phyloP scores from a whole-genome alignment of 176 grass and related monocot genomes.

The Elaeis guineensis region DNA sequence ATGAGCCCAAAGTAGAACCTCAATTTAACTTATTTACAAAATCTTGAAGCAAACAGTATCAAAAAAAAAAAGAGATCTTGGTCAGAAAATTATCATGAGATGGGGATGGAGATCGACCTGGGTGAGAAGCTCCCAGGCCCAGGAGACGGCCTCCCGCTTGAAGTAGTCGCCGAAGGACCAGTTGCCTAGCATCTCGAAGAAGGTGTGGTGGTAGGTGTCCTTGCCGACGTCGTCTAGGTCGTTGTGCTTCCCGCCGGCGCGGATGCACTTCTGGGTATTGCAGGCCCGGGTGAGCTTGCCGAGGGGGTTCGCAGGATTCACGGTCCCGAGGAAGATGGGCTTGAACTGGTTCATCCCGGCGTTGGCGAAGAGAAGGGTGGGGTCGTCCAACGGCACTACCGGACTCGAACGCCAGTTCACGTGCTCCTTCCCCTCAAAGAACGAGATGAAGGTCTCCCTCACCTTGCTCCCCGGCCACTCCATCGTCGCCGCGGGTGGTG shows the following conservation, averaged over 20 bases:
- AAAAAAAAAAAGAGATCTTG: not conserved
- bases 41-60: not conserved
- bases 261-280: slow-evolving; percentile 95
- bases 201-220: slow-evolving; percentile 97
- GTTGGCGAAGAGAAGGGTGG: slow-evolving; percentile 97
- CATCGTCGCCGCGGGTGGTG: not conserved
- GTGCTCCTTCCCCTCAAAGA: slow-evolving; percentile 57
- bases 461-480: slow-evolving; percentile 49
- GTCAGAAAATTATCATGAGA: too few species aligned
- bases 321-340: slow-evolving; percentile 79
- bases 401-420: slow-evolving; percentile 69
- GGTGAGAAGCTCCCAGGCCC: slow-evolving; percentile 93
- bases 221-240: slow-evolving; percentile 98
- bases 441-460: slow-evolving; percentile 45
- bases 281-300: slow-evolving; percentile 51
- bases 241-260: slow-evolving; percentile 94
- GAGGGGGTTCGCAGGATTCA: slow-evolving; percentile 55
- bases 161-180: slow-evolving; percentile 98
- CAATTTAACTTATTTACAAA: too few species aligned
- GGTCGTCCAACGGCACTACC: slow-evolving; percentile 71
- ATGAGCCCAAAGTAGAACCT: too few species aligned
- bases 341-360: slow-evolving; percentile 98
- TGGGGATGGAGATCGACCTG: slow-evolving; percentile 17
- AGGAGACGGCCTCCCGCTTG: slow-evolving; percentile 81
- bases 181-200: slow-evolving; percentile 97